Evolutionary conservation across 441 rosid genomes (phyloP).

Genomic region (Euphorbia celastroides): DNA sequence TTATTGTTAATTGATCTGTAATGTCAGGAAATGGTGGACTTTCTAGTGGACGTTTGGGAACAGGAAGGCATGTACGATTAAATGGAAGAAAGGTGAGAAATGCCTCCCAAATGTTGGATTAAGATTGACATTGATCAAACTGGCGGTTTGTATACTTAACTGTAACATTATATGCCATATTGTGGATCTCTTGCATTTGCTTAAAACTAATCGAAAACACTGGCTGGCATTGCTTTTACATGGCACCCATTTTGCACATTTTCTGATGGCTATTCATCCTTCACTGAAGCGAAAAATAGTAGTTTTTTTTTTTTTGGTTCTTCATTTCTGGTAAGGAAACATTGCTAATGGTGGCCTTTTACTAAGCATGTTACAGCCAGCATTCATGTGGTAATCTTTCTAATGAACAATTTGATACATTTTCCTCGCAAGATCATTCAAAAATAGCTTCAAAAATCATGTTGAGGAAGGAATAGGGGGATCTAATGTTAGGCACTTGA

Average conservation of each 20-base stretch:
- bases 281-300: neutral
- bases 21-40: constrained; percentile 87
- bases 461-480: neutral
- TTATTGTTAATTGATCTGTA: neutral
- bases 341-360: neutral
- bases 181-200: constrained; percentile 15
- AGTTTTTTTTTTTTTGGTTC: neutral
- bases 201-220: constrained; percentile 10
- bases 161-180: constrained; percentile 24
- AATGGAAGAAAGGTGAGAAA: constrained; percentile 22
- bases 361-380: too few species aligned
- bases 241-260: constrained; percentile 15
- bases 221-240: constrained; percentile 16
- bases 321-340: neutral
- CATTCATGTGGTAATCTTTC: neutral
- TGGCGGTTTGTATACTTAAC: constrained; percentile 17
- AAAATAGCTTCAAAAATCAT: neutral
- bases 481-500: too few species aligned
- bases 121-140: constrained; percentile 17
- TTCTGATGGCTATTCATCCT: neutral
- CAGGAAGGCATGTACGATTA: constrained; percentile 85
- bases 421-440: neutral
- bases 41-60: constrained; percentile 87
- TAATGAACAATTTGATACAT: too few species aligned
- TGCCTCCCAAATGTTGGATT: constrained; percentile 14